Evolutionary conservation across 2,329 filamentous ascomycete genomes (phyloP), one percentile per base, ranked within the genome.

Genomic region (Anthostomella pinea): DNA sequence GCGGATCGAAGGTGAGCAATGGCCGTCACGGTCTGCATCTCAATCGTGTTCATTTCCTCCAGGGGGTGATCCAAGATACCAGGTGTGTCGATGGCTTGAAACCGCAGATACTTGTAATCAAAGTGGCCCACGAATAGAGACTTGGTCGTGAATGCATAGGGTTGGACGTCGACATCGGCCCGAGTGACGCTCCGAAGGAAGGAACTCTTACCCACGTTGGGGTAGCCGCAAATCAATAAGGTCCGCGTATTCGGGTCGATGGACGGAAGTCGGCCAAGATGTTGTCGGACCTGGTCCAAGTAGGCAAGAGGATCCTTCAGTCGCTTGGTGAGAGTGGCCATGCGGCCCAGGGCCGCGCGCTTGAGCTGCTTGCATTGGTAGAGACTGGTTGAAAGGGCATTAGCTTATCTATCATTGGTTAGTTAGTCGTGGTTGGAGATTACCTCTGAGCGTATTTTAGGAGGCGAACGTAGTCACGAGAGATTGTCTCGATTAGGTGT

Each of bases 351-450:
- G 7, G 86, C 94, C 33, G 94, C 93, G 48, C 87, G 79, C 81
- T 98, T 98, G 57, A 98, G 81, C 73, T 97, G 90, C 72, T 98
- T 98, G 79, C 91, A 97, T 72, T 98, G 93, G 73, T 91, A 98
- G 48, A 98, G 77, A 57, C 83, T n/a, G n/a, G n/a, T n/a, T n/a
- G n/a, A n/a, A n/a, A n/a, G n/a, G n/a, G n/a, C n/a, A n/a, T n/a
- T n/a, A n/a, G n/a, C n/a, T n/a, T n/a, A n/a, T n/a, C n/a, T n/a
- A n/a, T n/a, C n/a, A n/a, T n/a, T n/a, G n/a, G n/a, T n/a, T n/a
- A n/a, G n/a, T n/a, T n/a, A n/a, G n/a, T n/a, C n/a, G n/a, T n/a
- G n/a, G n/a, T n/a, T n/a, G n/a, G n/a, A n/a, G n/a, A n/a, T n/a
- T n/a, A n/a, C n/a, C n/a, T 94, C 72, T 95, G 90, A 37, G 88